Base-by-base conservation (phyloP, 23 red algal genomes). In the Gracilaria caudata region DNA sequence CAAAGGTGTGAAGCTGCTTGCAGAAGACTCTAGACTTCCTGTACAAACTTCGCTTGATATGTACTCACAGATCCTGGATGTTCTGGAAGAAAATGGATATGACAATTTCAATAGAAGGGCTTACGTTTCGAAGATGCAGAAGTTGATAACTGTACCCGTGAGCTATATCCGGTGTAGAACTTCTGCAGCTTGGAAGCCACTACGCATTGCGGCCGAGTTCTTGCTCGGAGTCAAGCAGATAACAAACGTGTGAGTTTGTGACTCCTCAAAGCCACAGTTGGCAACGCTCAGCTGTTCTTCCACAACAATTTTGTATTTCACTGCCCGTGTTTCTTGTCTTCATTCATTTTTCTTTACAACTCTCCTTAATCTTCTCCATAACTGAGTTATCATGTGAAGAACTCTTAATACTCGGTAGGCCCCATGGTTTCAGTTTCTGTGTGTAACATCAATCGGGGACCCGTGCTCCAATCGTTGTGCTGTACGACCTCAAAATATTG, bases 1-100 rank as follows among this genome's bases (percentile, higher is more conserved):
- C 35, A 53, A 64, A 63, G 96, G 96, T 14, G 93, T 98, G 45
- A 46, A 47, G 4, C 64, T 94, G 58, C 77, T 98, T 37, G 59
- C 75, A 47, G 81, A 82, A 23, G 92, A 95, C 56, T 93, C 93
- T 5, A 64, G 88, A 58, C 89, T 98, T 44, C 92, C 96, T 9
- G 92, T 98, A n/a, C 92, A 91, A 28, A 92, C 96, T 21, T 94
- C 89, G 17, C 79, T 98, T 38, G 96, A 98, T 51, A 98, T 98
- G 90, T 98, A 98, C 43, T 72, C 89, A 26, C 80, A 91, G 59
- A 98, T 98, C 54, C 79, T 98, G 16, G 84, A 95, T 33, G 81
- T 84, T 9, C 55, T 98, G 41, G 96, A 98, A 89, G 93, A 93
- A 53, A 98, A 98, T 33, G 86, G 77, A 20, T 98, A 95, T 73